Conservation (phyloP, 2,329 filamentous ascomycete species). For the Diaporthe ilicicola region DNA sequence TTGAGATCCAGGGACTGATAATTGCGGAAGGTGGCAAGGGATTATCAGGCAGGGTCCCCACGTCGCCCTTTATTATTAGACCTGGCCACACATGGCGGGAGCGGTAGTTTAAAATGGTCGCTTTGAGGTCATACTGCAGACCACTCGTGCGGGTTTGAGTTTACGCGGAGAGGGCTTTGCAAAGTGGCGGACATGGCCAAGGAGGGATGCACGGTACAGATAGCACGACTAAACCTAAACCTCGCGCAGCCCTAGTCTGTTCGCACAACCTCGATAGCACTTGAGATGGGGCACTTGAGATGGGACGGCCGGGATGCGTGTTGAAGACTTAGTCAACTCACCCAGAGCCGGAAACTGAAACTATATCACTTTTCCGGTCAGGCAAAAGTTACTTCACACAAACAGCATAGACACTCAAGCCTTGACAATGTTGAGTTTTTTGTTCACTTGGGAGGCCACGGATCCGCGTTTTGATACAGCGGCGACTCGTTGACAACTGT, state of each 20-base stretch:
- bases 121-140: neutral
- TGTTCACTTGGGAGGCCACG: neutral
- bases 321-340: neutral
- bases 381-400: neutral
- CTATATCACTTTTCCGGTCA: neutral
- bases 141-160: neutral
- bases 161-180: neutral
- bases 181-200: neutral
- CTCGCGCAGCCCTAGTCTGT: constrained; percentile 12
- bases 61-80: neutral
- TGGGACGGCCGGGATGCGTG: neutral
- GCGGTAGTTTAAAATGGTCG: neutral
- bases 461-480: too few species aligned
- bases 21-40: neutral
- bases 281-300: too few species aligned
- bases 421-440: neutral
- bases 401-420: neutral
- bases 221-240: neutral
- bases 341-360: neutral
- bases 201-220: neutral
- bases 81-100: neutral
- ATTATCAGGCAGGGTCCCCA: neutral
- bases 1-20: neutral
- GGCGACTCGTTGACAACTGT: too few species aligned
- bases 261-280: neutral